phyloP scores from a whole-genome alignment of 805 yeast genomes.

The Teunomyces tritomae region DNA sequence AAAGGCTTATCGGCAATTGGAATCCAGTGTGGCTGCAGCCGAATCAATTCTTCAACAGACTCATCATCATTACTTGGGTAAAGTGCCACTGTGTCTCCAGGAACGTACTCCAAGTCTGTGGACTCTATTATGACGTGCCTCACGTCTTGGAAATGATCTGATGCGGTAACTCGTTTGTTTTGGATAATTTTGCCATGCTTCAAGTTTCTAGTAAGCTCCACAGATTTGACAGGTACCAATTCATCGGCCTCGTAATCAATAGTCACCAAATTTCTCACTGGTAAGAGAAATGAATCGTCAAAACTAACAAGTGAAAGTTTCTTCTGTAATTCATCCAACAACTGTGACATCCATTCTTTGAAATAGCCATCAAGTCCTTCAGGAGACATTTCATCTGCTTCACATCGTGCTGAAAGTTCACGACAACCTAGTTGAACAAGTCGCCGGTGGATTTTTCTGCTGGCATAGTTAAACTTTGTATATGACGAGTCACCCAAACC shows the following conservation, averaged over 20 bases:
- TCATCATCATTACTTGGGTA: conserved; percentile 69
- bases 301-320: conserved; percentile 23
- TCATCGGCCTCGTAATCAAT: conserved; percentile 19
- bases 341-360: conserved; percentile 63
- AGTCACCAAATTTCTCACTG: conserved; percentile 22
- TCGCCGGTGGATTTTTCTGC: conserved; percentile 75
- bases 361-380: conserved; percentile 79
- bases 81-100: conserved; percentile 81
- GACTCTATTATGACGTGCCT: conserved; percentile 52
- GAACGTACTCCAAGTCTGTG: conserved; percentile 41
- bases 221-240: conserved; percentile 7
- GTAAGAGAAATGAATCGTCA: conserved; percentile 24
- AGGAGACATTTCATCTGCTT: conserved; percentile 81
- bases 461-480: conserved; percentile 85
- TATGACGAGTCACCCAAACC: conserved; percentile 95
- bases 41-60: conserved; percentile 63
- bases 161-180: conserved; percentile 63
- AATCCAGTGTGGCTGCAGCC: conserved; percentile 68
- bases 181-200: conserved; percentile 44
- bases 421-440: conserved; percentile 77
- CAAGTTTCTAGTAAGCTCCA: conserved; percentile 15
- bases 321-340: conserved; percentile 31
- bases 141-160: conserved; percentile 88
- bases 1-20: conserved; percentile 64
- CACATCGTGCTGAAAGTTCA: conserved; percentile 72